A percentile compares a stretch with the other conserved stretches of the same genome.
phyloP scores from a whole-genome alignment of 805 yeast species.

The Saccharomycopsis babjevae region DNA sequence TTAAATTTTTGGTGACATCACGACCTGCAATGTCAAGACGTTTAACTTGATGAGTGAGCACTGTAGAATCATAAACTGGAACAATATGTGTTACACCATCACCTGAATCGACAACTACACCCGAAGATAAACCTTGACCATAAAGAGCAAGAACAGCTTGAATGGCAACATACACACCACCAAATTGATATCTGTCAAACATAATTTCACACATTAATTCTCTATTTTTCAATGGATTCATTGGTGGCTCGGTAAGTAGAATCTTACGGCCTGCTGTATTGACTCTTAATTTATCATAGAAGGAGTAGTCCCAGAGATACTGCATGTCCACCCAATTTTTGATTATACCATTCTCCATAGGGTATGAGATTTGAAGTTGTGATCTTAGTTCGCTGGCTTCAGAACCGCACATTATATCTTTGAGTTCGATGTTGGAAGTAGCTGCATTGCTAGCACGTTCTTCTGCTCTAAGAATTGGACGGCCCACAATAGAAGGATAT shows the following conservation, averaged over 20 bases:
- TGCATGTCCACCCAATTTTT: slow-evolving; percentile 99
- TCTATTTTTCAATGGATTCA: slow-evolving; percentile 89
- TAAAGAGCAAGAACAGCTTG: slow-evolving; percentile 97
- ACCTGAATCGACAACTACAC: slow-evolving; percentile 97
- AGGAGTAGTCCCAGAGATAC: slow-evolving; percentile 95
- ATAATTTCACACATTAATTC: slow-evolving; percentile 86
- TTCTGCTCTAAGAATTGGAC: slow-evolving; percentile 95
- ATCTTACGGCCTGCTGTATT: slow-evolving; percentile 72
- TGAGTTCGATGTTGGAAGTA: slow-evolving; percentile 50
- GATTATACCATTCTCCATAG: slow-evolving; percentile 98
- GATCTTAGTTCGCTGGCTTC: slow-evolving; percentile 91
- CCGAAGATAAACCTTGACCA: slow-evolving; percentile 93
- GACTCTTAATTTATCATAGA: slow-evolving; percentile 79
- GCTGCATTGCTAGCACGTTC: slow-evolving; percentile 50
- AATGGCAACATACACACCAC: slow-evolving; percentile 90
- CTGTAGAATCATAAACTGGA: slow-evolving; percentile 95
- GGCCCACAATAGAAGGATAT: slow-evolving; percentile 94
- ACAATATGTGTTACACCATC: slow-evolving; percentile 98
- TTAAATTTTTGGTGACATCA: slow-evolving; percentile 93
- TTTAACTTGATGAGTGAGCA: slow-evolving; percentile 85
- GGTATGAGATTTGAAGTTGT: slow-evolving; percentile 85
- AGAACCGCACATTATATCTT: slow-evolving; percentile 95
- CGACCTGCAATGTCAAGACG: slow-evolving; percentile 97
- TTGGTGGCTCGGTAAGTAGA: slow-evolving; percentile 92
- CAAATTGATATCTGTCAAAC: slow-evolving; percentile 85